A percentile compares a stretch with the other conserved stretches of the same genome.
These are phyloP conservation scores for Leccinum disarticulatum DNA, from an alignment of 768 basidiomycete species.

Conservation along the genomic window DNA sequence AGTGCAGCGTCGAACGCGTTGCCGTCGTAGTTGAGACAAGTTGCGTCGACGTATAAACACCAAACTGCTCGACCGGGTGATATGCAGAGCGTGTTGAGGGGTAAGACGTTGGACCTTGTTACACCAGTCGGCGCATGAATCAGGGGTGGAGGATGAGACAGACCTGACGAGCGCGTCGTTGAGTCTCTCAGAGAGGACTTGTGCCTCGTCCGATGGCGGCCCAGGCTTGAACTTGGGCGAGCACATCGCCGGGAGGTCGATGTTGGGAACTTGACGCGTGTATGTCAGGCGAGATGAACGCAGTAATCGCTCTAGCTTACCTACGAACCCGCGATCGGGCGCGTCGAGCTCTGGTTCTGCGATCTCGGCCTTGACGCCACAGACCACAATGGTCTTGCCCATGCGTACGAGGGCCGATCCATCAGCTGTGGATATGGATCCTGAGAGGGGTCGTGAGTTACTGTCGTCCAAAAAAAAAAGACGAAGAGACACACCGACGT, in stretches of 20 bases:
- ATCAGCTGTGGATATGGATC: slow-evolving; percentile 91
- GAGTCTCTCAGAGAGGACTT: slow-evolving; percentile 81
- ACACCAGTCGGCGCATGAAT: not conserved
- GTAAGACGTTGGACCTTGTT: slow-evolving; percentile 67
- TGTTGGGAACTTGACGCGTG: slow-evolving; percentile 72
- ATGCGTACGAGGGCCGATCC: slow-evolving; percentile 90
- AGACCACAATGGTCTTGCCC: slow-evolving; percentile 93
- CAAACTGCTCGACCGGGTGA: slow-evolving; percentile 78
- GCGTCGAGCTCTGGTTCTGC: slow-evolving; percentile 83
- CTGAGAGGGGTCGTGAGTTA: slow-evolving; percentile 26
- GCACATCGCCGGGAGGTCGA: slow-evolving; percentile 92
- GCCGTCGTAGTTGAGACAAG: slow-evolving; percentile 97
- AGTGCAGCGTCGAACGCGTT: slow-evolving; percentile 92
- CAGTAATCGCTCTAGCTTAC: slow-evolving; percentile 40
- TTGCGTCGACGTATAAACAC: slow-evolving; percentile 94
- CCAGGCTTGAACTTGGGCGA: slow-evolving; percentile 94
- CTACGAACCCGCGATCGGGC: slow-evolving; percentile 78
- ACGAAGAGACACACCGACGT: slow-evolving; percentile 62
- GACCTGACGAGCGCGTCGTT: slow-evolving; percentile 77
- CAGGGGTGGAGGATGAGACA: slow-evolving; percentile 18
- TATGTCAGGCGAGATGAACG: not conserved
- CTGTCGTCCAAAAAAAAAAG: not conserved
- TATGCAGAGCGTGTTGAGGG: slow-evolving; percentile 74
- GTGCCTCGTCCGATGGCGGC: slow-evolving; percentile 92
- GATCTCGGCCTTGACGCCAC: slow-evolving; percentile 94